Evolutionary conservation across 1,284 basidiomycete species (phyloP).

Genomic region (Ceratobasidium sp.): DNA sequence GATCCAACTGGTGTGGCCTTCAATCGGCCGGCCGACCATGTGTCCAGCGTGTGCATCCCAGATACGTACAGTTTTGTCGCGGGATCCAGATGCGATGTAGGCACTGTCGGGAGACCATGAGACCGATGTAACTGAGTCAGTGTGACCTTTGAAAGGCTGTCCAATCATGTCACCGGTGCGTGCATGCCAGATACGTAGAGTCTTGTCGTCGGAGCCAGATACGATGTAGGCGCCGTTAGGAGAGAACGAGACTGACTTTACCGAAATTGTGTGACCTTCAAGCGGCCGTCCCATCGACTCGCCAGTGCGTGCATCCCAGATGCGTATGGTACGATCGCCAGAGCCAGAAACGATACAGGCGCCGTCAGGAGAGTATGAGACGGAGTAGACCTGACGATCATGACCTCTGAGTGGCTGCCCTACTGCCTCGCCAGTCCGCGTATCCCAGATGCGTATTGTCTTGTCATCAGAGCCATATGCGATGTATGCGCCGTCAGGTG

Average conservation of each 20-base stretch:
- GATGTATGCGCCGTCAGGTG: background rate
- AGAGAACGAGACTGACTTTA: background rate
- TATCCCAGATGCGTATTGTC: background rate
- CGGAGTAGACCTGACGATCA: background rate
- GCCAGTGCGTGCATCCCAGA: background rate
- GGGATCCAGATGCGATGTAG: background rate
- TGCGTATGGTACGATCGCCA: background rate
- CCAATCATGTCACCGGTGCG: too few species aligned
- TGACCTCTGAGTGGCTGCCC: background rate
- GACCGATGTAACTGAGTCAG: conserved; percentile 50
- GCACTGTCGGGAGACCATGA: background rate
- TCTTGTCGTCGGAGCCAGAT: too few species aligned
- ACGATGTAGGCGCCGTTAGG: background rate
- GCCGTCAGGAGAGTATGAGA: background rate
- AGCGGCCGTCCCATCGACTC: background rate
- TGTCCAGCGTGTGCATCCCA: background rate
- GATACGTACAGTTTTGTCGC: background rate
- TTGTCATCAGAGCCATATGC: background rate
- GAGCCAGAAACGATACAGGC: background rate
- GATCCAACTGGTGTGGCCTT: too few species aligned
- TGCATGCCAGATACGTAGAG: too few species aligned
- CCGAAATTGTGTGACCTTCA: background rate
- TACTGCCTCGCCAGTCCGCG: background rate
- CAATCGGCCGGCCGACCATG: too few species aligned
- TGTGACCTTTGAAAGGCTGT: background rate